phyloP scores from a whole-genome alignment of 1,284 basidiomycete species.

The Heterobasidion annosum region DNA sequence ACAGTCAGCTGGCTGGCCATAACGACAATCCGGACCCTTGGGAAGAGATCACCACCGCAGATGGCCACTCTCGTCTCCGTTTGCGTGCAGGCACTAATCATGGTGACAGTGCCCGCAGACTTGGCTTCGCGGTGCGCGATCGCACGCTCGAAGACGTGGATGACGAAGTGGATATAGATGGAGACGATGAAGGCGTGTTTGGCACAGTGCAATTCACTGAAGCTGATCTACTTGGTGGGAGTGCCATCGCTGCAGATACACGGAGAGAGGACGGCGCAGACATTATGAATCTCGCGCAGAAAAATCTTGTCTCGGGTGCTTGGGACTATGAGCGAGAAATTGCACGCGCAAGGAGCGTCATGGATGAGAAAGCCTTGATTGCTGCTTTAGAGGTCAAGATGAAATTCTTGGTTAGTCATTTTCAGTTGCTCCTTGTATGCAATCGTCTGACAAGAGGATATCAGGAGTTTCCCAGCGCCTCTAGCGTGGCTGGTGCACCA shows the following conservation, averaged over 20 bases:
- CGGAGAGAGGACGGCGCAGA: slow-evolving; percentile 6
- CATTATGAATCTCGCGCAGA: not conserved
- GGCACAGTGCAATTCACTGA: slow-evolving; percentile 70
- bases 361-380: slow-evolving; percentile 38
- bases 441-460: not conserved
- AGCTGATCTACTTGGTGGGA: slow-evolving; percentile 42
- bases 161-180: slow-evolving; percentile 71
- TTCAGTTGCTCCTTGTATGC: not conserved
- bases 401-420: slow-evolving; percentile 14
- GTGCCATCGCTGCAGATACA: not conserved
- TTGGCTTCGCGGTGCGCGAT: slow-evolving; percentile 58
- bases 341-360: slow-evolving; percentile 34
- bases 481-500: not conserved
- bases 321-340: slow-evolving; percentile 37
- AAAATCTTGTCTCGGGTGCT: slow-evolving; percentile 5
- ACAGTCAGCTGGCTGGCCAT: slow-evolving; percentile 8
- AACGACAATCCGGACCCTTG: slow-evolving; percentile 15
- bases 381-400: slow-evolving; percentile 54
- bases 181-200: slow-evolving; percentile 58
- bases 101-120: slow-evolving; percentile 17
- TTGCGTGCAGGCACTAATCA: not conserved
- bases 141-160: slow-evolving; percentile 52
- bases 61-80: slow-evolving; percentile 21
- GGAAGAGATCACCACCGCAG: slow-evolving; percentile 26
- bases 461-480: not conserved